Base-by-base conservation (phyloP, 2,329 filamentous ascomycete genomes). In the Colletotrichum somersetense region DNA sequence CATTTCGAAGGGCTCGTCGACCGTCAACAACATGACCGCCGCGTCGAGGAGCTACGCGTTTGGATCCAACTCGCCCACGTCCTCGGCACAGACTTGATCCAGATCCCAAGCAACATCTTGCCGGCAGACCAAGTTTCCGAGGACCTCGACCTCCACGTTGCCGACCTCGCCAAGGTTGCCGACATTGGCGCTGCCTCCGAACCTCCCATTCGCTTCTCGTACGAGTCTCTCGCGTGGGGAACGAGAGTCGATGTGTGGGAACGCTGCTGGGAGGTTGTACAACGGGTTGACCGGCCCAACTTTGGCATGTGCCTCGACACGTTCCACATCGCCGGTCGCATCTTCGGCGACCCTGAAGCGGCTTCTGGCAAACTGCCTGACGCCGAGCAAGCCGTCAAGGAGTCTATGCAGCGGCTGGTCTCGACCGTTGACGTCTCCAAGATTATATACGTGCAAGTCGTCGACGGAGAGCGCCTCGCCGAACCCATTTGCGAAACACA, bases 291-390 rank as follows among this genome's bases (percentile, higher is more conserved):
- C 79, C 81, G 91, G 10, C 80, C 86, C 11, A 95, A 95, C 80
- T 94, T 95, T 77, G 93, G 93, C 10, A 83, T 94, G 52, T 94
- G 92, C 77, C 85, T 95, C 33, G 93, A 95, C 80, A 93, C 91
- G 0, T 95, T 94, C 83, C 93, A 95, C 80, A 92, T 95, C 71
- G 89, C 92, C 0, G 92, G 89, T 0, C 83, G 90, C 7, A 88
- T 93, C 71, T 95, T 89, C 75, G 93, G 91, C 0, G 92, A 95
- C 76, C 93, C 92, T 0, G 83, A 83, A 0, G 53, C 72, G 14
- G 55, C 71, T 7, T 50, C 73, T 30, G 89, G 91, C 3, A 85
- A 85, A 74, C 88, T 83, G 0, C 74, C 81, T 0, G 84, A 89
- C 72, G 91, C 89, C 10, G 88, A 92, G 2, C 80, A 83, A 6